A percentile compares a stretch with the other conserved stretches of the same genome.
These are phyloP conservation scores for Candida tunisiensis DNA, from an alignment of 1,139 yeast genomes.

Conservation along the genomic window DNA sequence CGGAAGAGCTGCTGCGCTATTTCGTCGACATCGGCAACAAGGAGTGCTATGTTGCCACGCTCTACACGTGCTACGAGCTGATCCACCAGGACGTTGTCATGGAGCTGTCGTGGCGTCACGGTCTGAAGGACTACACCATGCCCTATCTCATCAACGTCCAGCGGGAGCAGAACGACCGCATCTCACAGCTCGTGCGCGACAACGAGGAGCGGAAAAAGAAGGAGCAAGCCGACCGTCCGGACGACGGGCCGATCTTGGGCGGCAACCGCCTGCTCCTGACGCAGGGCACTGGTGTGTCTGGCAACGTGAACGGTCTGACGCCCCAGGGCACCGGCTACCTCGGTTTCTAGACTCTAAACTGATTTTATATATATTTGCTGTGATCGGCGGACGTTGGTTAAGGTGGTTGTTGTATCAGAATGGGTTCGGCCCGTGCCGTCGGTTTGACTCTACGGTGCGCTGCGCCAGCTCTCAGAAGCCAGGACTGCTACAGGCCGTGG, in stretches of 20 bases:
- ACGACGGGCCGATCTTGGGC: conserved; percentile 21
- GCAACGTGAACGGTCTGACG: conserved; percentile 3
- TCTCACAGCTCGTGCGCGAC: conserved; percentile 53
- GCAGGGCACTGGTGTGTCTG: conserved; percentile 10
- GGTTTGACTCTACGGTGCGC: too few species aligned
- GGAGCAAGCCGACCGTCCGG: conserved; percentile 32
- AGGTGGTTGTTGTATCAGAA: too few species aligned
- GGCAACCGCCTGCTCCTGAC: conserved; percentile 17
- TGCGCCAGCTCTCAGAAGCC: too few species aligned
- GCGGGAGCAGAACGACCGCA: conserved; percentile 56
- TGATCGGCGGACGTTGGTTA: too few species aligned
- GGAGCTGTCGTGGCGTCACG: conserved; percentile 85
- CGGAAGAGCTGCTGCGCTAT: conserved; percentile 77
- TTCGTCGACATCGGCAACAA: conserved; percentile 95
- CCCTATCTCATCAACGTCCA: conserved; percentile 76
- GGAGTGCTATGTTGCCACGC: conserved; percentile 84
- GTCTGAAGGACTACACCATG: conserved; percentile 64
- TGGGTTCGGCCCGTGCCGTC: too few species aligned
- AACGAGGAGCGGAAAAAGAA: conserved; percentile 52
- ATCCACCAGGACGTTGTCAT: conserved; percentile 70
- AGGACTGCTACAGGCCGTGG: too few species aligned
- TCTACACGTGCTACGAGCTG: conserved; percentile 73
- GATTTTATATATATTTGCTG: too few species aligned
- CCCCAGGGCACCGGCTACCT: conserved; percentile 7
- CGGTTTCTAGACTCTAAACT: too few species aligned